Conservation (phyloP, 108 stramenopile genomes). For the Nitzschia sp. region DNA sequence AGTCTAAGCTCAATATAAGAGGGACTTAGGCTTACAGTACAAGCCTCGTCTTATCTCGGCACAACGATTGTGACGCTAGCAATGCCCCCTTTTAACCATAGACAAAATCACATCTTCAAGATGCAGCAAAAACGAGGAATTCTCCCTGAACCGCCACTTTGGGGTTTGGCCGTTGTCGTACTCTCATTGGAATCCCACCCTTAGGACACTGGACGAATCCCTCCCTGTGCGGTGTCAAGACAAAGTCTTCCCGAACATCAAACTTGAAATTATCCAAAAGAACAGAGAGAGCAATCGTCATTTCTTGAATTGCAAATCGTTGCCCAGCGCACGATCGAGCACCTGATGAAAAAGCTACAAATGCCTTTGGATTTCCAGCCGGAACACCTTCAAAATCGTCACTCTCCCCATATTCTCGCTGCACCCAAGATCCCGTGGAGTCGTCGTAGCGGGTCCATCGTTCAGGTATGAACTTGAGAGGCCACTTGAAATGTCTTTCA, state of each 20-base stretch:
- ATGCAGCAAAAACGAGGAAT: neutral
- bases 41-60: no score
- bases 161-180: neutral
- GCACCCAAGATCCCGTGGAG: neutral
- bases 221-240: conserved; percentile 11
- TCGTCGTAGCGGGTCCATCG: conserved; percentile 39
- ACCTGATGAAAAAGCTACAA: conserved; percentile 57
- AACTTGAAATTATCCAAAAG: conserved; percentile 21
- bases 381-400: conserved; percentile 11
- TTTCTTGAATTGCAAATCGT: conserved; percentile 44
- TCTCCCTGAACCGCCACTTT: neutral
- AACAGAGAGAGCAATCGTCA: conserved; percentile 16
- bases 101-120: no score
- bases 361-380: conserved; percentile 35
- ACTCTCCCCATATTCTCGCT: neutral
- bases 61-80: no score
- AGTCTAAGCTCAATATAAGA: no score
- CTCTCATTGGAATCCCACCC: conserved; percentile 29
- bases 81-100: no score
- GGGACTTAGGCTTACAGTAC: no score
- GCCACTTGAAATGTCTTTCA: conserved; percentile 36
- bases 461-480: conserved; percentile 54
- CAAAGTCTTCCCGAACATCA: conserved; percentile 7
- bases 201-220: conserved; percentile 25
- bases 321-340: conserved; percentile 53